phyloP scores from a whole-genome alignment of 306 rosid genomes.

The Delonix regia region DNA sequence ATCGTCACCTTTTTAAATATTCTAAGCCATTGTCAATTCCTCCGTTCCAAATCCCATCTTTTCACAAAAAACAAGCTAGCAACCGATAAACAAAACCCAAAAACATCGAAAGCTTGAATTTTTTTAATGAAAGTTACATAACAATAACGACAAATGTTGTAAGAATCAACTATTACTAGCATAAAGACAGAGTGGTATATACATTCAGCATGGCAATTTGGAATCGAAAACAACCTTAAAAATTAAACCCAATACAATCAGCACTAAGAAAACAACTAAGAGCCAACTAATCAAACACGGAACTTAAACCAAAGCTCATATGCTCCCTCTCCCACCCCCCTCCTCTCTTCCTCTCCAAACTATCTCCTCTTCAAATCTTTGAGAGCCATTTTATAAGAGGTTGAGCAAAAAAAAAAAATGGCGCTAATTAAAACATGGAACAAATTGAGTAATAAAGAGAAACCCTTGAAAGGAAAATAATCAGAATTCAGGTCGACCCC shows the following conservation, averaged over 20 bases:
- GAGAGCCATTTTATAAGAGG: not conserved
- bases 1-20: conserved; percentile 36
- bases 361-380: conserved; percentile 30
- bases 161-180: not conserved
- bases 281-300: conserved; percentile 20
- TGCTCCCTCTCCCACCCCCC: not conserved
- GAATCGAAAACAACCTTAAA: conserved; percentile 34
- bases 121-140: not conserved
- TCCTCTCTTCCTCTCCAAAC: not conserved
- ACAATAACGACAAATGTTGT: not conserved
- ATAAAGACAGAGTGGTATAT: conserved; percentile 12
- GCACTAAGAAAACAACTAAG: not conserved
- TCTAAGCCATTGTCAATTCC: conserved; percentile 22
- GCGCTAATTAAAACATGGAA: not conserved
- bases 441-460: conserved; percentile 21
- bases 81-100: not conserved
- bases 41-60: conserved; percentile 30
- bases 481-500: not conserved
- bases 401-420: not conserved
- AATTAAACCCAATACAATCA: not conserved
- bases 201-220: not conserved
- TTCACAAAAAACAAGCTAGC: conserved; percentile 16
- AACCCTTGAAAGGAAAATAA: not conserved
- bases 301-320: conserved; percentile 25
- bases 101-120: not conserved